Evolutionary conservation across 768 basidiomycete species (phyloP).

Genomic region (Kwoniella bestiolae): DNA sequence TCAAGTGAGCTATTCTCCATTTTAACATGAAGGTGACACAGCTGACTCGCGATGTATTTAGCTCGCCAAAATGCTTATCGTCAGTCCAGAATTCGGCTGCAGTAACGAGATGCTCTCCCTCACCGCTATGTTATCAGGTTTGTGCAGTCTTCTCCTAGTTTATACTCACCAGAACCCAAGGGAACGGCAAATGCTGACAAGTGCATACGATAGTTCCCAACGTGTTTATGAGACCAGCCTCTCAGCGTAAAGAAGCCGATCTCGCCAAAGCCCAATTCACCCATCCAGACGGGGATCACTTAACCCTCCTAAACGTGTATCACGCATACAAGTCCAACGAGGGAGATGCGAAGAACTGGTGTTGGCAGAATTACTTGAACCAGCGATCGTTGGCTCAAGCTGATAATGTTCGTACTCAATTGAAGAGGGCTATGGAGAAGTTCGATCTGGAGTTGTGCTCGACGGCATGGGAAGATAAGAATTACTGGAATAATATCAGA

Average conservation of each 20-base stretch:
- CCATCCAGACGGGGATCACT: slow-evolving; percentile 94
- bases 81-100: slow-evolving; percentile 92
- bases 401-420: slow-evolving; percentile 87
- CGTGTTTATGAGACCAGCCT: slow-evolving; percentile 90
- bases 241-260: slow-evolving; percentile 86
- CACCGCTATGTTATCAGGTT: slow-evolving; percentile 84
- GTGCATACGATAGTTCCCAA: slow-evolving; percentile 89
- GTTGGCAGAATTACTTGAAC: slow-evolving; percentile 87
- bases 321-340: slow-evolving; percentile 84
- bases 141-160: slow-evolving; percentile 60
- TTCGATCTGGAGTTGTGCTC: slow-evolving; percentile 78
- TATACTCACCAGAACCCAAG: too few species aligned
- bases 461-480: slow-evolving; percentile 67
- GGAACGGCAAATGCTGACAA: too few species aligned
- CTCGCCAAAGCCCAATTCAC: slow-evolving; percentile 84
- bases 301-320: slow-evolving; percentile 92
- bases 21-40: not conserved
- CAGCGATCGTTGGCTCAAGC: slow-evolving; percentile 82
- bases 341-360: slow-evolving; percentile 77
- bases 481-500: slow-evolving; percentile 74
- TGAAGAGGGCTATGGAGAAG: slow-evolving; percentile 88
- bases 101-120: slow-evolving; percentile 94
- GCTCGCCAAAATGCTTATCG: slow-evolving; percentile 91
- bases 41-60: slow-evolving; percentile 49
- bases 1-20: slow-evolving; percentile 64